phyloP scores from a whole-genome alignment of 2,329 filamentous ascomycete genomes.

The Alternaria arbusti region DNA sequence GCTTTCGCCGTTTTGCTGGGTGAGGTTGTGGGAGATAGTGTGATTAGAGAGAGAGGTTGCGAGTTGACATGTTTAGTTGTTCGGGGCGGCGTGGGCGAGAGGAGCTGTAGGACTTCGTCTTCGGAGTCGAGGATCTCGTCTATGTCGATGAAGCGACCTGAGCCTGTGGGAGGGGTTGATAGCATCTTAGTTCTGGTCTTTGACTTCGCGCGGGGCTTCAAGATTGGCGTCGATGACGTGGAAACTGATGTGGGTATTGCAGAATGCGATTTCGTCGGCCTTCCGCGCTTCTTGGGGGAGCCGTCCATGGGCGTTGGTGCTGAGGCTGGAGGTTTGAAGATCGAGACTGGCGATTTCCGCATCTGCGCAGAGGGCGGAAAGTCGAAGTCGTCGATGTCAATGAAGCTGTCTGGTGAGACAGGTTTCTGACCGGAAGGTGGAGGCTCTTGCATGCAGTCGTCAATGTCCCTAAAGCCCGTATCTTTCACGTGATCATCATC shows the following conservation, averaged over 20 bases:
- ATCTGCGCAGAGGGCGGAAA: conserved; percentile 16
- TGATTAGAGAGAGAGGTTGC: conserved; percentile 23
- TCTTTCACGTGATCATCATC: neutral
- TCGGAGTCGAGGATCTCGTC: conserved; percentile 51
- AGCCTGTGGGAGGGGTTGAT: conserved; percentile 23
- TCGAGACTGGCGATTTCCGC: conserved; percentile 1
- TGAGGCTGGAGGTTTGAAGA: neutral
- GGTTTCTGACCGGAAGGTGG: conserved; percentile 39
- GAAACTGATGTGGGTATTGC: conserved; percentile 5
- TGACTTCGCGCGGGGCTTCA: neutral
- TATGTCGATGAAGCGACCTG: conserved; percentile 39
- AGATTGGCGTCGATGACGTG: conserved; percentile 3
- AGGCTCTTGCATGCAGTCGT: conserved; percentile 26
- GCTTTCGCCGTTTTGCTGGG: neutral
- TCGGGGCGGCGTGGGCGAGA: conserved; percentile 46
- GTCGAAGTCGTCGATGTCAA: conserved; percentile 37
- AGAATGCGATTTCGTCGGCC: conserved; percentile 24
- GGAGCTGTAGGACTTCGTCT: conserved; percentile 35
- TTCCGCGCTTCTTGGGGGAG: conserved; percentile 30
- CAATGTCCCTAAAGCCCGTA: conserved; percentile 31
- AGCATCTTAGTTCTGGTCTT: neutral
- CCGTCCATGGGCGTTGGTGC: neutral
- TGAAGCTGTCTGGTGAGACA: conserved; percentile 25
- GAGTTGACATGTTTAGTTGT: conserved; percentile 19
- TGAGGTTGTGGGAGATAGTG: conserved; percentile 1